Percentiles rank a stretch among this genome's conserved stretches.
Conservation (phyloP, 164 flowering plant genomes). For the Umbellularia californica region DNA sequence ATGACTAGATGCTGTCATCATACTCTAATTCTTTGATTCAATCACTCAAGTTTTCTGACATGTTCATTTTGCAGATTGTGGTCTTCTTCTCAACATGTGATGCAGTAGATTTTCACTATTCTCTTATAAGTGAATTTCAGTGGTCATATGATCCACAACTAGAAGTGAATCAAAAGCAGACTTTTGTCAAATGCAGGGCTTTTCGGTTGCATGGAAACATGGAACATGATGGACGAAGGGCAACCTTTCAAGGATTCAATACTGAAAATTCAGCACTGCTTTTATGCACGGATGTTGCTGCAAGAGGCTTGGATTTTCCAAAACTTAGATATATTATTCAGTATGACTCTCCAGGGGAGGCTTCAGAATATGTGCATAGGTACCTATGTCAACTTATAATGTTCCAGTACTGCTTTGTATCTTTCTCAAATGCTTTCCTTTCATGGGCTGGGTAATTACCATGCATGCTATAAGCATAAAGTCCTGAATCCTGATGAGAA, state of each 20-base stretch:
- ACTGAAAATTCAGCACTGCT: slow-evolving; percentile 73
- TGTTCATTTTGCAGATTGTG: slow-evolving; percentile 53
- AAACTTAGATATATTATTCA: slow-evolving; percentile 83
- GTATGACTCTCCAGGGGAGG: slow-evolving; percentile 97
- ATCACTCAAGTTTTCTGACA: slow-evolving; percentile 12
- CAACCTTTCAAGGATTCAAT: slow-evolving; percentile 64
- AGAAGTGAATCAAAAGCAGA: slow-evolving; percentile 30
- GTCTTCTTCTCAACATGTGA: slow-evolving; percentile 95
- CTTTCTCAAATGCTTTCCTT: neutral
- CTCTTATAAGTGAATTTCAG: slow-evolving; percentile 56
- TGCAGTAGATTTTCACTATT: slow-evolving; percentile 88
- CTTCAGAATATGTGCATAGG: slow-evolving; percentile 97
- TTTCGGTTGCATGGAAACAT: slow-evolving; percentile 85
- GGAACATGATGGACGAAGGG: slow-evolving; percentile 76
- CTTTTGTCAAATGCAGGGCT: slow-evolving; percentile 55
- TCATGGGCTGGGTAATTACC: no score
- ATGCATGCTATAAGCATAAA: no score
- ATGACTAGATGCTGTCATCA: neutral
- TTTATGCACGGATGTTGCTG: slow-evolving; percentile 87
- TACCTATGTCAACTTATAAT: slow-evolving; percentile 11
- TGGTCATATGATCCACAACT: slow-evolving; percentile 37
- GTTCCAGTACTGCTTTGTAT: neutral
- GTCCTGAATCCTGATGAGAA: no score
- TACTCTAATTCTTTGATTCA: neutral
- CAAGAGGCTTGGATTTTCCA: slow-evolving; percentile 94